Base-by-base conservation (phyloP, 768 basidiomycete genomes). In the Cyclocybe cylindracea region DNA sequence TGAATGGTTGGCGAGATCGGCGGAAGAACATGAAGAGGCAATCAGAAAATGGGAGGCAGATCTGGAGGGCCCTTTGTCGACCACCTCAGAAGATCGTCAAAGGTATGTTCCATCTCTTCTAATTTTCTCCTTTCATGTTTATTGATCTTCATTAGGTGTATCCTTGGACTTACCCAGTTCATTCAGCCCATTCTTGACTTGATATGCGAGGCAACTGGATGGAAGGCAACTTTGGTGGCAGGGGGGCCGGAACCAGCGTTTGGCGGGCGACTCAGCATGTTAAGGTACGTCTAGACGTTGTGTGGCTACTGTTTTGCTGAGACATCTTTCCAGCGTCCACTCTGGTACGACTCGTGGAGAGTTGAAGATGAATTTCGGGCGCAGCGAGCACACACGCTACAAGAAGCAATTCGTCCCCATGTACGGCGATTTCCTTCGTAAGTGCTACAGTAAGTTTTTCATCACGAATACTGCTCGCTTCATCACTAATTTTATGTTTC, bases 201-300 rank as follows among this genome's bases (percentile, higher is more conserved):
- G 0, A 39, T 57, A 3, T 43, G 35, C 5, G 53, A 43, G 9
- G 42, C 36, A 0, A 61, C n/a, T n/a, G n/a, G n/a, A n/a, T n/a
- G n/a, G n/a, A n/a, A n/a, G n/a, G n/a, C n/a, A n/a, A n/a, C n/a
- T 57, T n/a, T 55, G 55, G 2, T 59, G 57, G 60, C 56, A 59
- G 19, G 50, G 2, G 60, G 60, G 1, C 60, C 60, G 5, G 52
- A 61, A 39, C 60, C 60, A 7, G 60, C 60, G 0, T 42, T 56
- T 18, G 54, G 39, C 1, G 57, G 54, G 2, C 42, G 44, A 3
- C 37, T 58, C 6, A 54, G 52, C n/a, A 44, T 54, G 5, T 44
- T 58, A 2, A 58, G 56, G 59, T 57, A n/a, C n/a, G n/a, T n/a
- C n/a, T n/a, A n/a, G n/a, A n/a, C n/a, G n/a, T n/a, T n/a, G n/a